Evolutionary conservation across 495 filamentous ascomycete species (phyloP).

Genomic region (Hapsidospora chrysogenum): DNA sequence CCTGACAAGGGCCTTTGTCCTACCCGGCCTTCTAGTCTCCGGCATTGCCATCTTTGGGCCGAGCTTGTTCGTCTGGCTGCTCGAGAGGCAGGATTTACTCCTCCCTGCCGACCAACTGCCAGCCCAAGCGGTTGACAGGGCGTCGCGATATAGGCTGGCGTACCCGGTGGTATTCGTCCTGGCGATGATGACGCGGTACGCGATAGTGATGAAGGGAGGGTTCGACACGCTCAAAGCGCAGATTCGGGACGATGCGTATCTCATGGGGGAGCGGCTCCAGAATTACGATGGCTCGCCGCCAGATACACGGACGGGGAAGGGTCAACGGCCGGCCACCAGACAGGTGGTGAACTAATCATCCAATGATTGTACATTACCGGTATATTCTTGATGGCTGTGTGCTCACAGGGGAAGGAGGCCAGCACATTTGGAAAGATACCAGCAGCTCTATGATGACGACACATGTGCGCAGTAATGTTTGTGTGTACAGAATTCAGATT

Average conservation of each 20-base stretch:
- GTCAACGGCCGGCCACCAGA: too few species aligned
- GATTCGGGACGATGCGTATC: conserved; percentile 86
- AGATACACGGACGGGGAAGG: too few species aligned
- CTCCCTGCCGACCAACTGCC: conserved; percentile 6
- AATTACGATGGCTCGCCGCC: conserved; percentile 35
- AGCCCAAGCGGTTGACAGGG: conserved; percentile 25
- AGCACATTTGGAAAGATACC: too few species aligned
- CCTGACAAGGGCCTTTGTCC: conserved; percentile 66
- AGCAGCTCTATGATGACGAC: too few species aligned
- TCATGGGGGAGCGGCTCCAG: conserved; percentile 86
- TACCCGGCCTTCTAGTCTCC: conserved; percentile 49
- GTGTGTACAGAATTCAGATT: too few species aligned
- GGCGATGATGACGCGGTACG: conserved; percentile 32
- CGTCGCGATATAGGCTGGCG: conserved; percentile 51
- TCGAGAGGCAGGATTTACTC: conserved; percentile 5
- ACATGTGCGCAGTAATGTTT: too few species aligned
- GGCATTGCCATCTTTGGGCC: conserved; percentile 42
- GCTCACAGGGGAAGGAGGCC: too few species aligned
- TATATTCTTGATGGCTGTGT: too few species aligned
- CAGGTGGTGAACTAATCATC: too few species aligned
- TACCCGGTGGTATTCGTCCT: conserved; percentile 44
- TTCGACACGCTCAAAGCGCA: conserved; percentile 34
- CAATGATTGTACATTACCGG: too few species aligned
- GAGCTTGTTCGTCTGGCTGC: conserved; percentile 10
- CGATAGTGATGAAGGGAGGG: conserved; percentile 32